A percentile compares a stretch with the other conserved stretches of the same genome.
Evolutionary conservation across 139 green algal species (phyloP).

Genomic region (Chlamydomonas sphaeroides): DNA sequence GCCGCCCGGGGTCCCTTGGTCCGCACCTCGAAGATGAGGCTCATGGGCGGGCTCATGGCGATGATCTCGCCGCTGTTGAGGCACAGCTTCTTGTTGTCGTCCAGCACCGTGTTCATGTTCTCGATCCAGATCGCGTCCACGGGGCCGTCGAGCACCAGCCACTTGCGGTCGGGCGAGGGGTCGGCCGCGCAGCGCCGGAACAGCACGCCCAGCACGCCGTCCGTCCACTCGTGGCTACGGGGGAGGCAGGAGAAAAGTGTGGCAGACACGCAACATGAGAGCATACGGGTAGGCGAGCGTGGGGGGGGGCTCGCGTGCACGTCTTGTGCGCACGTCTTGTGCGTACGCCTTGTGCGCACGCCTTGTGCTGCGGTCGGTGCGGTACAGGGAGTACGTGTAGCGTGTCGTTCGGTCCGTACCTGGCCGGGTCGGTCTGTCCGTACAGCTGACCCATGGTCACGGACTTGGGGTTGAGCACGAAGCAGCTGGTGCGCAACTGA

Average conservation of each 20-base stretch:
- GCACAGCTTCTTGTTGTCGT: constrained; percentile 92
- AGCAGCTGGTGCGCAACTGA: constrained; percentile 29
- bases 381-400: too few relatives aligned
- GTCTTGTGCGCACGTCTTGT: too few relatives aligned
- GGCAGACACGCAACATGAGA: too few relatives aligned
- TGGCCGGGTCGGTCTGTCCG: constrained; percentile 68
- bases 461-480: constrained; percentile 71
- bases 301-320: too few relatives aligned
- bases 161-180: constrained; percentile 64
- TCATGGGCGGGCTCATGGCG: constrained; percentile 61
- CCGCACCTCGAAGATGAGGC: constrained; percentile 39
- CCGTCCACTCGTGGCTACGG: constrained; percentile 76
- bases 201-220: constrained; percentile 73
- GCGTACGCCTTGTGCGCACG: background rate
- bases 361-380: too few relatives aligned
- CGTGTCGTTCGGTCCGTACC: background rate
- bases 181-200: constrained; percentile 69
- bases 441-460: constrained; percentile 86
- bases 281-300: too few relatives aligned
- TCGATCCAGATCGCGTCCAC: constrained; percentile 86
- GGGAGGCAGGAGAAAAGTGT: too few relatives aligned
- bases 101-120: constrained; percentile 73
- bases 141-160: constrained; percentile 78
- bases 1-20: too few relatives aligned
- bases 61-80: constrained; percentile 77